Conservation (phyloP, 2,329 filamentous ascomycete species). For the Elsinoe batatas region DNA sequence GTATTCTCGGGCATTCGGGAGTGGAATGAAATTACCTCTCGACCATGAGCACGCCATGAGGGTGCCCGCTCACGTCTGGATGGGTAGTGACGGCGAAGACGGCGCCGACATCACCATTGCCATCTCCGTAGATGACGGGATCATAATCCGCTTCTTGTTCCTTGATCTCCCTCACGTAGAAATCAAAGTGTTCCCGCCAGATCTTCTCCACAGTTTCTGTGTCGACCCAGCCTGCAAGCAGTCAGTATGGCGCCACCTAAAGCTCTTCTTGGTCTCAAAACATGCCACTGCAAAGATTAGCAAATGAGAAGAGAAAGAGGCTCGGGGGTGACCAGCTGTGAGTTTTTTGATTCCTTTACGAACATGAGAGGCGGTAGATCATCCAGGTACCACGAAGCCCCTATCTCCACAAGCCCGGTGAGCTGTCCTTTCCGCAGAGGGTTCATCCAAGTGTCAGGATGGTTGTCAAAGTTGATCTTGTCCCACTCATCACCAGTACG, state of each 20-base stretch:
- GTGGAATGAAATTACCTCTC: conserved; percentile 40
- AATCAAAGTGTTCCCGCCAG: conserved; percentile 59
- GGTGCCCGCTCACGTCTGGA: conserved; percentile 61
- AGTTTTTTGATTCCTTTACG: conserved; percentile 43
- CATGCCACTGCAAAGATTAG: conserved; percentile 1
- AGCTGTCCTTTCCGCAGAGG: conserved; percentile 49
- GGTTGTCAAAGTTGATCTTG: conserved; percentile 56
- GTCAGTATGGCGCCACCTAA: not conserved
- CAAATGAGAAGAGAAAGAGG: not conserved
- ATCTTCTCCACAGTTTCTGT: conserved; percentile 52
- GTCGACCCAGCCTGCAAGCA: conserved; percentile 10
- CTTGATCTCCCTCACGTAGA: conserved; percentile 68
- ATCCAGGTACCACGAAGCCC: conserved; percentile 16
- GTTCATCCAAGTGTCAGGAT: conserved; percentile 57
- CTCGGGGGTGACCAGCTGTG: conserved; percentile 36
- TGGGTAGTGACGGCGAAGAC: conserved; percentile 71
- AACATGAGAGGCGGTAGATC: conserved; percentile 51
- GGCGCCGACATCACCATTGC: conserved; percentile 25
- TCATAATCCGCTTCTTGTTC: conserved; percentile 35
- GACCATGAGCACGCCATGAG: conserved; percentile 64
- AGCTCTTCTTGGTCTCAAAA: conserved; percentile 16
- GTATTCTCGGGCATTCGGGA: not conserved
- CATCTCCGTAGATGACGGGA: conserved; percentile 3
- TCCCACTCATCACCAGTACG: conserved; percentile 57
- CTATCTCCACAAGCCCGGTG: conserved; percentile 57